Percentiles rank a stretch among this genome's conserved stretches.
These are phyloP conservation scores for Artemisia princeps DNA, from an alignment of 140 eudicot species.

Conservation along the genomic window DNA sequence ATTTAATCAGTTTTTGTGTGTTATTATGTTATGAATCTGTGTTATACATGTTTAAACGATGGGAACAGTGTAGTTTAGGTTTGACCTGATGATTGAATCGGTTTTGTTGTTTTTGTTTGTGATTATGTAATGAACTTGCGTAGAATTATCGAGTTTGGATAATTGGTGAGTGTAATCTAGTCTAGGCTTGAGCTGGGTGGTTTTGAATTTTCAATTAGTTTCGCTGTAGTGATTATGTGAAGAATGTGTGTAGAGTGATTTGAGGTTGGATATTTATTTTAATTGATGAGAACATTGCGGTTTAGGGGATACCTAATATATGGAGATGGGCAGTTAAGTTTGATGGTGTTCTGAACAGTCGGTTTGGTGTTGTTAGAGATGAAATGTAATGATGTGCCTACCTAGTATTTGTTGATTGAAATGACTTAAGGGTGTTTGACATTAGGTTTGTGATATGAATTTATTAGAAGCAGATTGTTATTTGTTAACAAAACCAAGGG, in stretches of 20 bases:
- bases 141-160: slow-evolving; percentile 10
- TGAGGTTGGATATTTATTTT: background rate
- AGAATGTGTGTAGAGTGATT: no score
- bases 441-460: no score
- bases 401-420: no score
- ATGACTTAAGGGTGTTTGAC: no score
- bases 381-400: background rate
- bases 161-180: background rate
- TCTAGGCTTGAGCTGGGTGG: background rate
- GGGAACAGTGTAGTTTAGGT: no score
- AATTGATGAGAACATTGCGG: slow-evolving; percentile 15
- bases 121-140: slow-evolving; percentile 8
- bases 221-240: no score
- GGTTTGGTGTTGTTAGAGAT: background rate
- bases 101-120: slow-evolving; percentile 2
- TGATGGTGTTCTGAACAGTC: background rate
- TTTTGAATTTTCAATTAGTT: background rate
- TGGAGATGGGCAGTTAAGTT: background rate
- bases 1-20: no score
- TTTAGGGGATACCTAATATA: slow-evolving; percentile 11
- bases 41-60: no score
- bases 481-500: no score
- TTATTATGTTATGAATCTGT: no score
- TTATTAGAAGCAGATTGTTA: no score
- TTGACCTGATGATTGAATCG: background rate